Evolutionary conservation across 1,284 basidiomycete genomes (phyloP).

Genomic region (Ceratobasidium sp.): DNA sequence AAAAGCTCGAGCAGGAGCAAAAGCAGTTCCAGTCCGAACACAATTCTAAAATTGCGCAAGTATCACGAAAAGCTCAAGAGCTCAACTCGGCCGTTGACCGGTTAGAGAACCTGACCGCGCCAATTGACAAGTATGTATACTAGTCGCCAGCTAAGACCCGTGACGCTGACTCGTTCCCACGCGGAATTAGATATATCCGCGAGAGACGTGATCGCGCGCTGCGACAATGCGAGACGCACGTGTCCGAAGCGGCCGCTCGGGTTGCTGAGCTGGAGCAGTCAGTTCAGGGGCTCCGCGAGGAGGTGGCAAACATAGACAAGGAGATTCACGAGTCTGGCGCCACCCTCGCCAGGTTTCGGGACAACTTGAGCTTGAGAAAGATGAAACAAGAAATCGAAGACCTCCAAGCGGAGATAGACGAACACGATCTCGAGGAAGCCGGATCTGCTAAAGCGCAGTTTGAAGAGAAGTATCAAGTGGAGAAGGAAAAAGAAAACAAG

Average conservation of each 20-base stretch:
- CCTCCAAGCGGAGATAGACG: conserved; percentile 80
- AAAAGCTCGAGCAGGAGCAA: conserved; percentile 73
- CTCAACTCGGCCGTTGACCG: conserved; percentile 75
- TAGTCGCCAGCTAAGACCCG: not conserved
- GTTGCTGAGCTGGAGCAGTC: conserved; percentile 69
- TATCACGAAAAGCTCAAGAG: conserved; percentile 71
- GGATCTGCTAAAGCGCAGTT: conserved; percentile 85
- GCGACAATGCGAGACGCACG: conserved; percentile 71
- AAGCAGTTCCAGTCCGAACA: conserved; percentile 68
- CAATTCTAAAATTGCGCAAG: conserved; percentile 65
- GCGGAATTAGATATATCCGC: conserved; percentile 75
- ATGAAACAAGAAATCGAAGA: conserved; percentile 75
- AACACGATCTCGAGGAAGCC: conserved; percentile 84
- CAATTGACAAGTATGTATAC: conserved; percentile 70
- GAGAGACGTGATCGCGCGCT: conserved; percentile 76
- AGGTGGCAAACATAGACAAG: conserved; percentile 71
- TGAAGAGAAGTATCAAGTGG: conserved; percentile 80
- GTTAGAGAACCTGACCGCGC: conserved; percentile 71
- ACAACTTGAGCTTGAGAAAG: conserved; percentile 86
- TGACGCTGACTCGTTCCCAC: conserved; percentile 14
- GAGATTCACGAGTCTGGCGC: conserved; percentile 81
- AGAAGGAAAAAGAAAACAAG: conserved; percentile 78
- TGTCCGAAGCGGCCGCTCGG: conserved; percentile 71
- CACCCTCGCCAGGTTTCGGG: conserved; percentile 79
- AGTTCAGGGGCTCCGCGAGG: conserved; percentile 69